Conservation (phyloP, 805 yeast genomes). For the Candida vaughaniae region DNA sequence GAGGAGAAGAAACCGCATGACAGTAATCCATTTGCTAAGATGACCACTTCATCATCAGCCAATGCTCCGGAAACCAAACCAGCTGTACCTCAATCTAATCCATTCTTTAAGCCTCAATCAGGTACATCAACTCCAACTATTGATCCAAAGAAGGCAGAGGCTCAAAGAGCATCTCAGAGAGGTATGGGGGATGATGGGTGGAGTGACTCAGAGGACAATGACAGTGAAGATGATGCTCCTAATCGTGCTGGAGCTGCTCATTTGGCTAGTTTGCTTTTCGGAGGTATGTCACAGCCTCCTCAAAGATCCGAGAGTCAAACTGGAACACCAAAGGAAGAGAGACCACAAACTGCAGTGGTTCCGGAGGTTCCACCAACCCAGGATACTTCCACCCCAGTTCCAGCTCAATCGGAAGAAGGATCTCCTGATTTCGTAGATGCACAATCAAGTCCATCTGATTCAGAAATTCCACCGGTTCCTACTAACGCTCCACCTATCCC, state of each 20-base stretch:
- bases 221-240: conserved; percentile 47
- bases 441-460: conserved; percentile 16
- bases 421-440: conserved; percentile 14
- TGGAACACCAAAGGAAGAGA: conserved; percentile 13
- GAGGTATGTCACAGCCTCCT: conserved; percentile 46
- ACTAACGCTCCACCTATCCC: not conserved
- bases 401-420: conserved; percentile 12
- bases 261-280: conserved; percentile 52
- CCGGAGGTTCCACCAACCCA: conserved; percentile 3
- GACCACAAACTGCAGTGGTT: conserved; percentile 4
- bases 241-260: conserved; percentile 56
- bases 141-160: conserved; percentile 60
- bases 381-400: conserved; percentile 10
- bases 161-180: conserved; percentile 72
- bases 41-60: conserved; percentile 11
- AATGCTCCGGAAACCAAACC: conserved; percentile 8
- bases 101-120: conserved; percentile 55
- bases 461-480: conserved; percentile 4
- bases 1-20: conserved; percentile 23
- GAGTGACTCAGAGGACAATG: conserved; percentile 44
- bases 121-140: conserved; percentile 23
- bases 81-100: conserved; percentile 30
- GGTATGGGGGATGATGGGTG: conserved; percentile 47
- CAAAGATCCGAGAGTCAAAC: conserved; percentile 16
- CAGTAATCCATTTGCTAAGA: conserved; percentile 52